Evolutionary conservation across 345 rosid genomes (phyloP).

Genomic region (Brassica nigra): DNA sequence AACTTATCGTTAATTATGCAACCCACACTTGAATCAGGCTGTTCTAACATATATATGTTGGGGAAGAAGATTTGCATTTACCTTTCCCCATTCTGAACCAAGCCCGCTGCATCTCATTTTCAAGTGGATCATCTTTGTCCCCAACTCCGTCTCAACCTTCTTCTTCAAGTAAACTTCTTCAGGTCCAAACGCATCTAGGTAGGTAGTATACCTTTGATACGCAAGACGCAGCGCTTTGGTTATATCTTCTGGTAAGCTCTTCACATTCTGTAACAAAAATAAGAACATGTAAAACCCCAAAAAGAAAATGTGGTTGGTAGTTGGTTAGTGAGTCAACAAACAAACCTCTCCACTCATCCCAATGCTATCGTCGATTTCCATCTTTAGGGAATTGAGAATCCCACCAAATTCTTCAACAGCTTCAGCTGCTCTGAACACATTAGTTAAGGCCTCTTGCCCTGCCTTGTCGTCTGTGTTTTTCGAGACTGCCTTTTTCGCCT

Average conservation of each 20-base stretch:
- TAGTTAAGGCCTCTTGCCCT: constrained; percentile 72
- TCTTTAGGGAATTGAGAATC: constrained; percentile 62
- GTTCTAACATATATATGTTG: neutral
- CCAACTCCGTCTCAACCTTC: constrained; percentile 93
- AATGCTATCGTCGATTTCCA: constrained; percentile 88
- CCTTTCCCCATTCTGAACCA: constrained; percentile 94
- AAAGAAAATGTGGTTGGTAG: neutral
- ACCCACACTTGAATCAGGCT: neutral
- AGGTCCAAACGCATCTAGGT: constrained; percentile 74
- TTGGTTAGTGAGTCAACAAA: neutral
- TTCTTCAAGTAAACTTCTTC: constrained; percentile 73
- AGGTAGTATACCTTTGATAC: constrained; percentile 62
- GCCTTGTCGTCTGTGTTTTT: constrained; percentile 64
- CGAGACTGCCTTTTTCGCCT: constrained; percentile 62
- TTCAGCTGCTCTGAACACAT: constrained; percentile 77
- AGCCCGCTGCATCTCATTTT: constrained; percentile 97
- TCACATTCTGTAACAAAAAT: constrained; percentile 59
- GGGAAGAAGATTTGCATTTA: constrained; percentile 23
- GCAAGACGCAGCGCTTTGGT: constrained; percentile 54
- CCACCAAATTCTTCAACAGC: constrained; percentile 88
- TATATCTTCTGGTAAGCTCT: constrained; percentile 58
- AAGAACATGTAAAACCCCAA: neutral
- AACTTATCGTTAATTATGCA: neutral
- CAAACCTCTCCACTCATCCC: constrained; percentile 92
- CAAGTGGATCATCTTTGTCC: constrained; percentile 89